Conservation (phyloP, 257 asterid genomes). For the Leonotis leonurus region DNA sequence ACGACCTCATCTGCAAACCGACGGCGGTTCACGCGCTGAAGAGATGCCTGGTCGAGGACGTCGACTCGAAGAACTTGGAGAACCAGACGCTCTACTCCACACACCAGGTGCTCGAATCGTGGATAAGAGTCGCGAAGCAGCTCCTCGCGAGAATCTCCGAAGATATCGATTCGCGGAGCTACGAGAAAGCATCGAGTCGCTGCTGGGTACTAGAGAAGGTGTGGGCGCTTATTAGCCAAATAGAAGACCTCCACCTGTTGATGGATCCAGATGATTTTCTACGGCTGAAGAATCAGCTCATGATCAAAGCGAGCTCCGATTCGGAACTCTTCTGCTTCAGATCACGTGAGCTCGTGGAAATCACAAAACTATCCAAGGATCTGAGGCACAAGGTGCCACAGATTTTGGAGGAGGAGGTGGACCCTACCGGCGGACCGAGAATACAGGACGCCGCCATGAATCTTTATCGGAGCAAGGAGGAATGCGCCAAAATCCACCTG, state of each 20-base stretch:
- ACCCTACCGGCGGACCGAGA: conserved; percentile 87
- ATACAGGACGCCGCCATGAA: conserved; percentile 89
- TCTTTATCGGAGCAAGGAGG: conserved; percentile 39
- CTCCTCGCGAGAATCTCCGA: conserved; percentile 35
- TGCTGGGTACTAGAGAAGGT: conserved; percentile 69
- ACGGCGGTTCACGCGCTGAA: conserved; percentile 54
- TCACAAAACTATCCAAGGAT: conserved; percentile 63
- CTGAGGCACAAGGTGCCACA: conserved; percentile 74
- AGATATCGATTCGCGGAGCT: conserved; percentile 34
- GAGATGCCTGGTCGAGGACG: conserved; percentile 39
- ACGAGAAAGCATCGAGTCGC: conserved; percentile 38
- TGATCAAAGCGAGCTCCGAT: conserved; percentile 49
- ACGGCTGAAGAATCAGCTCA: conserved; percentile 58
- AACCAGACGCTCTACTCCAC: conserved; percentile 54
- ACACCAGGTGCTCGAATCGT: conserved; percentile 71
- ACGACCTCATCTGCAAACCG: conserved; percentile 77
- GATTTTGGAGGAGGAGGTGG: conserved; percentile 73
- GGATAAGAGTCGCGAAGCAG: conserved; percentile 51
- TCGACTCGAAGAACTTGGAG: conserved; percentile 39
- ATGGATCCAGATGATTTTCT: conserved; percentile 91
- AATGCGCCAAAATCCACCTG: conserved; percentile 47
- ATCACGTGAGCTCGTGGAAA: conserved; percentile 49
- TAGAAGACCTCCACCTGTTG: conserved; percentile 60
- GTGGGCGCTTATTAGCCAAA: conserved; percentile 46
- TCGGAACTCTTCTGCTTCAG: conserved; percentile 72